Evolutionary conservation across 768 basidiomycete species (phyloP), one percentile per base, ranked within the genome.

Genomic region (Phanerochaete carnosa): DNA sequence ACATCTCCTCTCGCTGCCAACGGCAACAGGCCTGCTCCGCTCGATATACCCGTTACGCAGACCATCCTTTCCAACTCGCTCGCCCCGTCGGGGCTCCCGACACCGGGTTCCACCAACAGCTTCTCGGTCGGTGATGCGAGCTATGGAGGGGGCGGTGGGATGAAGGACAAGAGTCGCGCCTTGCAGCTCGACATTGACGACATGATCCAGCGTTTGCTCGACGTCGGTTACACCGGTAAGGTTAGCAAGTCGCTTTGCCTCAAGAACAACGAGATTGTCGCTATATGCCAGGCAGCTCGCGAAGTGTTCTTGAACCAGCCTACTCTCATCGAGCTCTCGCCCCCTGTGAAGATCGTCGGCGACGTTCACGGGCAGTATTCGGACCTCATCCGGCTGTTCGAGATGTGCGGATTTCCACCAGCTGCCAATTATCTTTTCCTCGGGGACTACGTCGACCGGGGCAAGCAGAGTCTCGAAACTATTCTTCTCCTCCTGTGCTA

Each of bases 371-470:
- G 97, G 7, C 97, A 99, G 78, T 99, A 98, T 75, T 93, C 92
- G 54, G 97, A 99, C 80, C 87, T 99, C 68, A 98, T 98, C 68
- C 90, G 97, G 56, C 77, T 99, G 49, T 99, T 99, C 69, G 97
- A 98, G 75, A 98, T 98, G 96, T 98, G 97, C 72, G 97, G 97
- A 25, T 99, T 98, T 75, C 97, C 97, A 28, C 97, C 97, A 4
- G 83, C 89, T 4, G 89, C 95, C 66, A 98, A 98, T 72, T 99
- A 98, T 75, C 91, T 99, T 62, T 99, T 98, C 81, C 83, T 99
- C 46, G 97, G 97, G 46, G 97, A 99, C 77, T 99, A 99, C 70
- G 97, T 99, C 70, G 97, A 99, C 77, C 83, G 97, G 64, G 97
- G 97, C 30, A 98, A 98, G 77, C 96, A 98, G 77, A 95, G 92